phyloP scores from a whole-genome alignment of 2,329 filamentous ascomycete genomes.

The Neurospora crassa region DNA sequence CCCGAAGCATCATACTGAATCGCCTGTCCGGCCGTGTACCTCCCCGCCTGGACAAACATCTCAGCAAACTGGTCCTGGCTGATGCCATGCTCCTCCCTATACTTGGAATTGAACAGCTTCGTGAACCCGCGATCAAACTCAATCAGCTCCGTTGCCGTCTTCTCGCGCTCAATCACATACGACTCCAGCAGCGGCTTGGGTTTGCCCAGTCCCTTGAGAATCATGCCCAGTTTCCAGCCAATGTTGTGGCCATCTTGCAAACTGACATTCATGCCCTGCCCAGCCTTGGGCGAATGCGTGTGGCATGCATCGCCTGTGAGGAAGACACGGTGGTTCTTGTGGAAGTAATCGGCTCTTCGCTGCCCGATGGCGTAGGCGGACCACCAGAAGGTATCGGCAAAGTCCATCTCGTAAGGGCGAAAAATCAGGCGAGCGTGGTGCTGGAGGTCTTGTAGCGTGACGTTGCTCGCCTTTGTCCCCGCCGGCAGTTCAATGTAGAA shows the following conservation, averaged over 20 bases:
- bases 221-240: constrained; percentile 47
- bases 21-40: constrained; percentile 52
- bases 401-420: constrained; percentile 42
- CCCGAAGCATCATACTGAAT: constrained; percentile 41
- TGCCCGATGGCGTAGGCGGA: constrained; percentile 55
- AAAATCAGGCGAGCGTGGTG: constrained; percentile 42
- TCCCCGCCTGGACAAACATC: constrained; percentile 46
- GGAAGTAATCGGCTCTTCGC: constrained; percentile 48
- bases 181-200: constrained; percentile 36
- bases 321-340: constrained; percentile 47
- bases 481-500: constrained; percentile 52
- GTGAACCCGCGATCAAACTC: constrained; percentile 48
- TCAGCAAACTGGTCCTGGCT: constrained; percentile 41
- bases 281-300: constrained; percentile 57
- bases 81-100: constrained; percentile 26
- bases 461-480: constrained; percentile 38
- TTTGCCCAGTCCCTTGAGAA: constrained; percentile 33
- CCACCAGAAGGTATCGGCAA: constrained; percentile 51
- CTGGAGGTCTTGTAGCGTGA: constrained; percentile 45
- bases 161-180: constrained; percentile 42
- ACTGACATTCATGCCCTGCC: constrained; percentile 52
- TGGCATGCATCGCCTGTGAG: constrained; percentile 57
- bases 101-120: constrained; percentile 39
- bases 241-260: constrained; percentile 56
- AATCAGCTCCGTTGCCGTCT: constrained; percentile 47